Conservation (phyloP, 352 stramenopile genomes). For the Albugo candida region DNA sequence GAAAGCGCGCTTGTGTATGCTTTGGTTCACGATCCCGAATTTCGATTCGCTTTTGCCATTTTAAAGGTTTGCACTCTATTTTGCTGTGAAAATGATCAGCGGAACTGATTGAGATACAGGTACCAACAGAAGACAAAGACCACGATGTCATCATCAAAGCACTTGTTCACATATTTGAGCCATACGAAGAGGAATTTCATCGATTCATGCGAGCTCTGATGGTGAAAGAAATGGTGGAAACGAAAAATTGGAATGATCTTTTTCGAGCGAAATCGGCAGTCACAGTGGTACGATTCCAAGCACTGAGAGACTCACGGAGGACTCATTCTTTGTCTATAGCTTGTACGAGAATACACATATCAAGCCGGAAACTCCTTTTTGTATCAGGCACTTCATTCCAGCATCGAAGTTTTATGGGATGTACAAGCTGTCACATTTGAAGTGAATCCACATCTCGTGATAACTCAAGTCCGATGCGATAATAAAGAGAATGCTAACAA, state of each 20-base stretch:
- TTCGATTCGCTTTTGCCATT: constrained; percentile 32
- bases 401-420: constrained; percentile 30
- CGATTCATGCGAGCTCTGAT: constrained; percentile 48
- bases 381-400: constrained; percentile 14
- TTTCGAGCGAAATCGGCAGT: constrained; percentile 61
- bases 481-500: constrained; percentile 17
- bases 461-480: constrained; percentile 18
- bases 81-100: too few relatives aligned
- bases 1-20: constrained; percentile 50
- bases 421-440: constrained; percentile 18
- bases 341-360: constrained; percentile 62
- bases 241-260: constrained; percentile 64
- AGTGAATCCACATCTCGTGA: constrained; percentile 35
- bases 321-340: constrained; percentile 8
- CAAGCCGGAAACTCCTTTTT: constrained; percentile 47
- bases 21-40: constrained; percentile 59
- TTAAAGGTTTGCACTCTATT: background rate
- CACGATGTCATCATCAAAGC: constrained; percentile 22
- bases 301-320: background rate
- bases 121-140: too few relatives aligned
- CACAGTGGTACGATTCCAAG: constrained; percentile 23
- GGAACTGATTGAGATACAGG: too few relatives aligned
- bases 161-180: constrained; percentile 52
- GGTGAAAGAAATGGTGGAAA: constrained; percentile 59
- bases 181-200: constrained; percentile 49